These are phyloP conservation scores for Simplicillium aogashimaense DNA, from an alignment of 2,329 filamentous ascomycete genomes.

Conservation along the genomic window DNA sequence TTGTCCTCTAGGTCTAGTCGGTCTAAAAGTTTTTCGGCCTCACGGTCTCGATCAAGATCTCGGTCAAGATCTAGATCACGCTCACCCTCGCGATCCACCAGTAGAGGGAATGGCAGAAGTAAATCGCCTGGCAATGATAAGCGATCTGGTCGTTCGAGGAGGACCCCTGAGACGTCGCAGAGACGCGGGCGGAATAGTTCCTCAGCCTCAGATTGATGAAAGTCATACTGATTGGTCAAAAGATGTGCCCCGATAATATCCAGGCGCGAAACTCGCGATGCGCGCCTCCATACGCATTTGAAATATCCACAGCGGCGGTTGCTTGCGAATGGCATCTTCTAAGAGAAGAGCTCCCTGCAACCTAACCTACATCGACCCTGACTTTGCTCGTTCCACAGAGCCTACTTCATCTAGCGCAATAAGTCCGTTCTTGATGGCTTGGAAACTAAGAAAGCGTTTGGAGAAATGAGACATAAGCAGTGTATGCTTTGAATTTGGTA, in stretches of 20 bases:
- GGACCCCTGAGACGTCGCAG: slow-evolving; percentile 6
- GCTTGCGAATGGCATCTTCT: too few species aligned
- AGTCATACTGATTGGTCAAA: slow-evolving; percentile 1
- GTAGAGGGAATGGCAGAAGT: slow-evolving; percentile 6
- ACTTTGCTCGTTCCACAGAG: too few species aligned
- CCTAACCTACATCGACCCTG: too few species aligned
- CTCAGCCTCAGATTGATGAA: slow-evolving; percentile 27
- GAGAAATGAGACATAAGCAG: too few species aligned
- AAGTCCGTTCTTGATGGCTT: too few species aligned
- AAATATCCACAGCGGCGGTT: too few species aligned
- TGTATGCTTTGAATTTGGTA: too few species aligned
- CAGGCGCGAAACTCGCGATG: too few species aligned
- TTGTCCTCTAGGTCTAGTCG: slow-evolving; percentile 25
- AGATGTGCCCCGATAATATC: not conserved
- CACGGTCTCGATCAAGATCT: slow-evolving; percentile 6
- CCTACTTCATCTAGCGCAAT: too few species aligned
- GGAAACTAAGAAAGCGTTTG: too few species aligned
- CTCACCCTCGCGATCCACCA: slow-evolving; percentile 9
- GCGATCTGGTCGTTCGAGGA: slow-evolving; percentile 1
- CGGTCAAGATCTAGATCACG: slow-evolving; percentile 13
- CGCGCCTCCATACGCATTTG: too few species aligned
- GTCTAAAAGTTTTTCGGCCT: slow-evolving; percentile 29
- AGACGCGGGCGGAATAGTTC: slow-evolving; percentile 38
- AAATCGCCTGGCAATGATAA: slow-evolving; percentile 1
- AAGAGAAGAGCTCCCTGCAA: too few species aligned